A percentile compares a stretch with the other conserved stretches of the same genome.
Conservation (phyloP, 2,329 filamentous ascomycete species). For the Aureobasidium sp. region DNA sequence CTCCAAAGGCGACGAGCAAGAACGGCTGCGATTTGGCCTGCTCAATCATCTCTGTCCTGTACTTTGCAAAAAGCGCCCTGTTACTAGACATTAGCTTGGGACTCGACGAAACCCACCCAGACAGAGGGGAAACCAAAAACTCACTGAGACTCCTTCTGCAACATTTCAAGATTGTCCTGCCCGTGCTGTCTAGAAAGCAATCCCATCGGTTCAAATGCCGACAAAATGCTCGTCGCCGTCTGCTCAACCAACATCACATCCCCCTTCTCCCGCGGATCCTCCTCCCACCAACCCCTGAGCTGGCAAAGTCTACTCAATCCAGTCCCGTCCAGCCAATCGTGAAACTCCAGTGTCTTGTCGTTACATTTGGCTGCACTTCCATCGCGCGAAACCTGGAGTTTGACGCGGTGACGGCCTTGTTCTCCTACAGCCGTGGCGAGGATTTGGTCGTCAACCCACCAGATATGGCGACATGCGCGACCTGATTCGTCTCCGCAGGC, state of each 20-base stretch:
- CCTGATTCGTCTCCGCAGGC: neutral
- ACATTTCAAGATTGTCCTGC: neutral
- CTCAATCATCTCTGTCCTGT: neutral
- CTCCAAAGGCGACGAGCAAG: slow-evolving; percentile 1
- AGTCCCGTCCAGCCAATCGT: neutral
- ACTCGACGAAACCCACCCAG: too few species aligned
- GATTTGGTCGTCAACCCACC: slow-evolving; percentile 3
- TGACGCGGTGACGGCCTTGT: neutral
- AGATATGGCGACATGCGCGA: slow-evolving; percentile 5
- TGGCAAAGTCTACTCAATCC: neutral
- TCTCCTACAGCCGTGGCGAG: neutral
- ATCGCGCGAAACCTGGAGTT: neutral
- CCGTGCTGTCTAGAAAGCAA: neutral
- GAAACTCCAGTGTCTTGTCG: neutral
- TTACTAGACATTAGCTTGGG: too few species aligned
- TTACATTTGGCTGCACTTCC: neutral
- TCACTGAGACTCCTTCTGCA: slow-evolving; percentile 8
- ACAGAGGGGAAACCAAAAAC: too few species aligned
- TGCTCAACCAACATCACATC: neutral
- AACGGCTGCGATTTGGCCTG: slow-evolving; percentile 2
- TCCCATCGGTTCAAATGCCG: neutral
- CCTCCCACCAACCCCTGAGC: neutral
- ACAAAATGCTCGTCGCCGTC: neutral
- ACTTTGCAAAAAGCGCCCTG: slow-evolving; percentile 6
- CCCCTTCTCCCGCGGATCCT: neutral